Evolutionary conservation across 805 yeast genomes (phyloP).

Genomic region (Saturnispora mendoncae): DNA sequence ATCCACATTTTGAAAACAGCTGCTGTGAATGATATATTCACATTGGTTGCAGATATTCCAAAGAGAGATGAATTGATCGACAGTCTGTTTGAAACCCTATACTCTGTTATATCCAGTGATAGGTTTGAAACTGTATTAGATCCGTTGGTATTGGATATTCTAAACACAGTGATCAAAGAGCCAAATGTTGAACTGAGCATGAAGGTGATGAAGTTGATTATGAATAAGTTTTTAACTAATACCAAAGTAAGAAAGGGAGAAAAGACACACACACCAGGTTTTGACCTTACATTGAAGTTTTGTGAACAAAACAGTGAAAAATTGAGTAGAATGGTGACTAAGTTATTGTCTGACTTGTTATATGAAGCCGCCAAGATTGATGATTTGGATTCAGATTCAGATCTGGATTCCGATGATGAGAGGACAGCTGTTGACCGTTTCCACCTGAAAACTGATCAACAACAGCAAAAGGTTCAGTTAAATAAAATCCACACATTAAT

Average conservation of each 20-base stretch:
- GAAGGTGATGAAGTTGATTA: slow-evolving; percentile 49
- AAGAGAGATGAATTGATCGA: slow-evolving; percentile 48
- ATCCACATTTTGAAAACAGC: slow-evolving; percentile 56
- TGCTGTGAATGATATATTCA: slow-evolving; percentile 58
- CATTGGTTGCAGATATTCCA: slow-evolving; percentile 51
- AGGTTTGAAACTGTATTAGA: slow-evolving; percentile 37
- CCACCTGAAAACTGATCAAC: not conserved
- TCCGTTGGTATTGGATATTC: slow-evolving; percentile 57
- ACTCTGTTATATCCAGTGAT: slow-evolving; percentile 37
- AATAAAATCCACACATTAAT: slow-evolving; percentile 55
- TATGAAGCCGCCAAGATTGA: slow-evolving; percentile 37
- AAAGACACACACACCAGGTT: slow-evolving; percentile 42
- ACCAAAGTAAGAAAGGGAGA: slow-evolving; percentile 19
- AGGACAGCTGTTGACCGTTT: slow-evolving; percentile 1
- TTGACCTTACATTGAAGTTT: slow-evolving; percentile 53
- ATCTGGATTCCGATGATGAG: slow-evolving; percentile 8
- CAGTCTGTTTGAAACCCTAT: slow-evolving; percentile 52
- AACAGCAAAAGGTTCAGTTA: slow-evolving; percentile 32
- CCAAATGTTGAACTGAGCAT: slow-evolving; percentile 50
- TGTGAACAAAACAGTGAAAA: slow-evolving; percentile 66
- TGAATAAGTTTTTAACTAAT: slow-evolving; percentile 49
- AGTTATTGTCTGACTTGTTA: slow-evolving; percentile 67
- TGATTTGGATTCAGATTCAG: slow-evolving; percentile 14
- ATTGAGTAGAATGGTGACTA: slow-evolving; percentile 67
- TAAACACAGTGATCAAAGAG: slow-evolving; percentile 68